Base-by-base conservation (phyloP, 2,329 filamentous ascomycete species). In the Colletotrichum sp. region DNA sequence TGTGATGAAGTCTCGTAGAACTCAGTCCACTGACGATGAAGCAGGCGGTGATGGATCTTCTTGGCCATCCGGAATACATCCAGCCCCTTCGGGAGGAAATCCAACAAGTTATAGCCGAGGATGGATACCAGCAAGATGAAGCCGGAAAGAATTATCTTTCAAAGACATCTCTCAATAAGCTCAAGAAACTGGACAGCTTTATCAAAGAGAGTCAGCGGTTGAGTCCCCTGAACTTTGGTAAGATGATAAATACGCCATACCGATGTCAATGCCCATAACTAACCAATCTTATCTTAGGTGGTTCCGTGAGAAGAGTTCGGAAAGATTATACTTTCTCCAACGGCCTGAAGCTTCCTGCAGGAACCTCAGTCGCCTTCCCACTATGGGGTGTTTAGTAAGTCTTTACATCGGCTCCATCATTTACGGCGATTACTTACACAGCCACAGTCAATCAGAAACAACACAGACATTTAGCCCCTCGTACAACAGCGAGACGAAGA, bases 51-150 rank as follows among this genome's bases (percentile, higher is more conserved):
- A 83, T 83, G 49, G 85, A 89, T 39, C 77, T 89, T 13, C 80
- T 81, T 5, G 80, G 81, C 2, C 79, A 86, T 60, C 84, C 85
- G 1, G 84, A 88, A 62, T 84, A 84, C 52, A 80, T 88, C 18
- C 80, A 85, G 18, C 81, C 82, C 5, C 78, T 90, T n/a, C 82
- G 87, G 2, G 82, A 87, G 15, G 88, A 89, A 78, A 85, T 89
- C 7, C 68, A 79, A 3, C 68, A 76, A 1, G 81, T 85, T 1
- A 77, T 87, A 13, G 78, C 80, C 4, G 80, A 85, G 39, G 84
- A 85, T 15, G 82, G 81, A 1, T 84, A 81, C 79, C 39, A 67
- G n/a, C n/a, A 9, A 8, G 70, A 63, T 18, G 69, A 73, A 30
- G 5, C 63, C 1, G 69, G 73, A 8, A 36, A 30, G 5, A 8